Conservation (phyloP, 176 grass and related monocot genomes). For the maize (Zea mays) region Zm-B73-REFERENCE-NAM-5.0 NC_050097.1:38280501-38281000, state of each 20-base stretch:
- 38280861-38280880: slow-evolving; percentile 21
- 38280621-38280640: neutral
- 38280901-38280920: slow-evolving; percentile 15
- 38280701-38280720: slow-evolving; percentile 89
- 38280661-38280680: slow-evolving; percentile 65
- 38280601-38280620: neutral
- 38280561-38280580: neutral
- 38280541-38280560: slow-evolving; percentile 18
- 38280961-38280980: slow-evolving; percentile 4
- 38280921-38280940: neutral
- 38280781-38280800: slow-evolving; percentile 74
- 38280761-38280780: slow-evolving; percentile 73
- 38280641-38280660: slow-evolving; percentile 80
- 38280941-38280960: neutral
- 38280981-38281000: slow-evolving; percentile 70
- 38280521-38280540: slow-evolving; percentile 47
- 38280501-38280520: slow-evolving; percentile 71
- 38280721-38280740: slow-evolving; percentile 69
- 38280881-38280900: neutral
- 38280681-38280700: slow-evolving; percentile 73
- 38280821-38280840: slow-evolving; percentile 76
- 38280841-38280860: slow-evolving; percentile 61
- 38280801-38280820: slow-evolving; percentile 59
- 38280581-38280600: neutral
- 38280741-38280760: slow-evolving; percentile 73